Base-by-base conservation (phyloP, 495 filamentous ascomycete species). In the Clavariopsis aquatica region DNA sequence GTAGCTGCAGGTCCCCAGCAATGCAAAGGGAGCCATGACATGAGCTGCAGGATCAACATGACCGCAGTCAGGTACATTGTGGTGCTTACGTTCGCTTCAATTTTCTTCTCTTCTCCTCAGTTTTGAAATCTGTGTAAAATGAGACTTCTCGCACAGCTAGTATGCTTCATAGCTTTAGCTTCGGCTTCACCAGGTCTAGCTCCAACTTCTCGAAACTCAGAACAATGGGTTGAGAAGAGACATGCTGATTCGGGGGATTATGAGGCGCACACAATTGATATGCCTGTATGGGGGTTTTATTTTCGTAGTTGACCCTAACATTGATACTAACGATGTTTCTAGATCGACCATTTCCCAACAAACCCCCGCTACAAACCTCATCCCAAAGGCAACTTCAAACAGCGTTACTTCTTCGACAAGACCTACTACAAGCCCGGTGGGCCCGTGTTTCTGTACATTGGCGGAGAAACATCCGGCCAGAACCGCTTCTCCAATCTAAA, bases 311-410 rank as follows among this genome's bases (percentile, higher is more conserved):
- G n/a, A n/a, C n/a, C n/a, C n/a, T n/a, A n/a, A n/a, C n/a, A n/a
- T n/a, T n/a, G n/a, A n/a, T n/a, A n/a, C n/a, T n/a, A n/a, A n/a
- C n/a, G n/a, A n/a, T n/a, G n/a, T 28, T 47, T 22, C 20, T 52
- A 66, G 59, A 78, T 91, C 36, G 87, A 92, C 75, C 87, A 92
- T 68, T 92, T 89, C 77, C 85, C 86, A 72, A 88, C 89, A 71
- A 83, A 87, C 60, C 80, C 83, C 6, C 72, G 73, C 47, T 90
- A 90, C 70, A 84, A 81, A 68, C 87, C 87, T 15, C 87, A 90
- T 71, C 78, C 77, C 45, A 72, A 82, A 56, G 83, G 64, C 28
- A 80, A 74, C 1, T 89, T 88, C 69, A 70, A 80, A 43, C 79
- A 87, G 24, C 85, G 87, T 10, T 92, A 90, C 75, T 90, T 85